Conservation (phyloP, 352 stramenopile species). For the Pilasporangium apinafurcum region DNA sequence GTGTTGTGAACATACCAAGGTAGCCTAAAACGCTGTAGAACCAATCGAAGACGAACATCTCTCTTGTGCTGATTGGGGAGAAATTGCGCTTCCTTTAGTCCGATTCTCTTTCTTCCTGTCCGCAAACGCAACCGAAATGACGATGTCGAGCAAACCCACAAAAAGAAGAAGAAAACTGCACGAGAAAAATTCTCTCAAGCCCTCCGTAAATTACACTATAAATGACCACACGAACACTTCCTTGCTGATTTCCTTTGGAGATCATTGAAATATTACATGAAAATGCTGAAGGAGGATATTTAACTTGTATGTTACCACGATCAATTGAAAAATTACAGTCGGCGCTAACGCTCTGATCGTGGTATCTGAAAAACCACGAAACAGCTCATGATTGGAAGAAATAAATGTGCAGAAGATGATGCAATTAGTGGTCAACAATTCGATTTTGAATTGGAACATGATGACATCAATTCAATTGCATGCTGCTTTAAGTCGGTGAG, state of each 20-base stretch:
- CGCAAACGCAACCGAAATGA: slow-evolving; percentile 18
- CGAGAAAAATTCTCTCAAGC: too few relatives aligned
- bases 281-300: too few relatives aligned
- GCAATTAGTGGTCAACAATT: not conserved
- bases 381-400: slow-evolving; percentile 43
- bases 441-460: slow-evolving; percentile 6
- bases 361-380: slow-evolving; percentile 39
- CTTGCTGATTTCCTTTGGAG: too few relatives aligned
- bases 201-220: slow-evolving; percentile 9
- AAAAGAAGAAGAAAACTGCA: slow-evolving; percentile 10
- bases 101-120: slow-evolving; percentile 11
- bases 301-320: too few relatives aligned
- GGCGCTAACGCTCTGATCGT: too few relatives aligned
- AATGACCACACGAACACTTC: too few relatives aligned
- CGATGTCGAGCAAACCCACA: not conserved
- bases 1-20: slow-evolving; percentile 58
- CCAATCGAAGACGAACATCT: slow-evolving; percentile 95
- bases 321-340: too few relatives aligned
- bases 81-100: slow-evolving; percentile 1
- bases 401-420: slow-evolving; percentile 1
- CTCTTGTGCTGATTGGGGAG: slow-evolving; percentile 4
- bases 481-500: not conserved
- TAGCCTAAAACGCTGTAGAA: slow-evolving; percentile 93
- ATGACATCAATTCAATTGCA: slow-evolving; percentile 9
- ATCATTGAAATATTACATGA: not conserved